These are phyloP conservation scores for Begonia fuchsioides DNA, from an alignment of 306 rosid genomes.

Conservation along the genomic window DNA sequence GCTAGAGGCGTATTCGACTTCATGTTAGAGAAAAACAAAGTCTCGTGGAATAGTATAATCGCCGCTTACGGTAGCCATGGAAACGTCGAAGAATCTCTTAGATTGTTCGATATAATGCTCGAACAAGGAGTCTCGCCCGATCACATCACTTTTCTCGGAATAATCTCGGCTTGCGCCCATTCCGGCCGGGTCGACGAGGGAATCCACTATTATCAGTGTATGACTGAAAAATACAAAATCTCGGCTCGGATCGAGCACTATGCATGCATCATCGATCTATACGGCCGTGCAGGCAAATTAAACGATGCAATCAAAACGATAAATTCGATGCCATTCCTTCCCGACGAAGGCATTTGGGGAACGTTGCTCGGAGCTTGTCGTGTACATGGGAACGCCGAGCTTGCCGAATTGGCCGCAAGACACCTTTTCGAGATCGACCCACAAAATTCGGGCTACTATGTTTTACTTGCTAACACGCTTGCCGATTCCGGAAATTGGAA, in stretches of 20 bases:
- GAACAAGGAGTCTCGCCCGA: conserved; percentile 46
- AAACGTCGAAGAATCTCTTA: conserved; percentile 31
- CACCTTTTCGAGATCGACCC: conserved; percentile 59
- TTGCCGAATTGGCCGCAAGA: conserved; percentile 49
- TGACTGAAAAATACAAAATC: conserved; percentile 46
- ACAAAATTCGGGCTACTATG: conserved; percentile 59
- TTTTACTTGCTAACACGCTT: conserved; percentile 56
- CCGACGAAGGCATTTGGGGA: conserved; percentile 86
- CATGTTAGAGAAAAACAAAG: conserved; percentile 58
- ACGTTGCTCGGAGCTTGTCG: conserved; percentile 77
- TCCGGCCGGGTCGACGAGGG: conserved; percentile 58
- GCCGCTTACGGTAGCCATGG: conserved; percentile 76
- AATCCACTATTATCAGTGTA: conserved; percentile 34
- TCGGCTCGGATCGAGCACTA: conserved; percentile 62
- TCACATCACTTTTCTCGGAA: conserved; percentile 68
- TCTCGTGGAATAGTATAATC: conserved; percentile 74
- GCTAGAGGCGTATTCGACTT: conserved; percentile 42
- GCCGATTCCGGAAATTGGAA: conserved; percentile 69
- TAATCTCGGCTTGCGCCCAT: conserved; percentile 77
- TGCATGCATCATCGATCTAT: conserved; percentile 66
- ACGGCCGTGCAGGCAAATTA: conserved; percentile 60
- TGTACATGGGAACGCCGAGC: conserved; percentile 60
- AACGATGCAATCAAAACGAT: conserved; percentile 55
- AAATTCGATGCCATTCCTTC: conserved; percentile 54
- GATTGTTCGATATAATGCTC: conserved; percentile 44